phyloP scores from a whole-genome alignment of 2,329 filamentous ascomycete species.

The Fusarium xylarioides region DNA sequence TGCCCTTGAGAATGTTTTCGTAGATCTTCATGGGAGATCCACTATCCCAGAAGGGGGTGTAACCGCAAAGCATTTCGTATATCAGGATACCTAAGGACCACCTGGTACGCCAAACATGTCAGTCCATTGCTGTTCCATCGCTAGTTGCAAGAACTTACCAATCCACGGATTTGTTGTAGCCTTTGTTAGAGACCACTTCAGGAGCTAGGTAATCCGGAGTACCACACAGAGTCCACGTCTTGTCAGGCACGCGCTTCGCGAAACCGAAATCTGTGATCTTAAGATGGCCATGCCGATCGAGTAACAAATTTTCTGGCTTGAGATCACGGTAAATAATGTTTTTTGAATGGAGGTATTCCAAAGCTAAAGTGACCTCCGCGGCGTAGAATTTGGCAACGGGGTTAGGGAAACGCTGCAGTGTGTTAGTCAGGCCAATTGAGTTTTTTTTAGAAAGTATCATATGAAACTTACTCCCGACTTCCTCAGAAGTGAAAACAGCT shows the following conservation, averaged over 20 bases:
- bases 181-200: slow-evolving; percentile 98
- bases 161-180: slow-evolving; percentile 99
- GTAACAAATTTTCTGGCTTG: slow-evolving; percentile 92
- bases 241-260: slow-evolving; percentile 97
- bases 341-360: slow-evolving; percentile 93
- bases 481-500: slow-evolving; percentile 92
- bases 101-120: slow-evolving; percentile 61
- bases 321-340: slow-evolving; percentile 98
- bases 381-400: slow-evolving; percentile 99
- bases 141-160: slow-evolving; percentile 71
- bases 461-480: slow-evolving; percentile 80
- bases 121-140: neutral
- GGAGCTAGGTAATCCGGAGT: slow-evolving; percentile 97
- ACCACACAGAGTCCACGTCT: slow-evolving; percentile 98
- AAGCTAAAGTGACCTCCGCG: slow-evolving; percentile 91
- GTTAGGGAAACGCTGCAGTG: slow-evolving; percentile 87
- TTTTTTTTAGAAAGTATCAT: neutral
- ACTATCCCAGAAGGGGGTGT: slow-evolving; percentile 98
- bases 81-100: slow-evolving; percentile 98
- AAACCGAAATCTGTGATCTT: slow-evolving; percentile 99
- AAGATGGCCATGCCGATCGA: slow-evolving; percentile 91
- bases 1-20: slow-evolving; percentile 96
- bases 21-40: slow-evolving; percentile 99
- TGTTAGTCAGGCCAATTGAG: slow-evolving; percentile 7
- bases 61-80: slow-evolving; percentile 99